These are phyloP conservation scores for Pinus tabuliformis DNA, from an alignment of 75 land plant species.

Conservation along the genomic window DNA sequence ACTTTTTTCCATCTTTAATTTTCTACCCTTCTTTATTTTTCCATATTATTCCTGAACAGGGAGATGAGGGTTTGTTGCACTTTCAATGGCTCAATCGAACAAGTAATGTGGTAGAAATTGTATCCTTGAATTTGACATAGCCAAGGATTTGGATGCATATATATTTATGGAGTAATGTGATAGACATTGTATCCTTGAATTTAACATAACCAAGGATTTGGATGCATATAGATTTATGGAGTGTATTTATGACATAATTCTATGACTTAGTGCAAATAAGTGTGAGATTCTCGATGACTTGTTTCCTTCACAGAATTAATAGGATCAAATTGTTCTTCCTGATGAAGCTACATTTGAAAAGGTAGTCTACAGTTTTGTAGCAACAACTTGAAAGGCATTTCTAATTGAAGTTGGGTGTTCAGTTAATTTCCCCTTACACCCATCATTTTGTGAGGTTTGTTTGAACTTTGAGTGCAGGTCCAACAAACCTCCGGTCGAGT, in stretches of 20 bases:
- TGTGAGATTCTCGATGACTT: conserved; percentile 13
- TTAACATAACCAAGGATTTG: background rate
- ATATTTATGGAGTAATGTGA: conserved; percentile 15
- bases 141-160: background rate
- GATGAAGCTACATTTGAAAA: conserved; percentile 95
- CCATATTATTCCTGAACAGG: conserved; percentile 32
- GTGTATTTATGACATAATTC: background rate
- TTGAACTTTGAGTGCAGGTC: conserved; percentile 76
- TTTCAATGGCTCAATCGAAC: conserved; percentile 87
- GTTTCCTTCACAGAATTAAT: conserved; percentile 12
- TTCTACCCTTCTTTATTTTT: background rate
- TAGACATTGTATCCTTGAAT: conserved; percentile 85
- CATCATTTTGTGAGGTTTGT: background rate
- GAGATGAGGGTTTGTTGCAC: conserved; percentile 83
- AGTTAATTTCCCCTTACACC: background rate
- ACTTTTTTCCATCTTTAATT: background rate
- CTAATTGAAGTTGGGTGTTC: background rate
- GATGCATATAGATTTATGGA: background rate
- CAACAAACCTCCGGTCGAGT: conserved; percentile 83
- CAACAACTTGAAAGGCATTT: conserved; percentile 2
- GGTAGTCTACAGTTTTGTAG: conserved; percentile 38
- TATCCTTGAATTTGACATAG: conserved; percentile 50
- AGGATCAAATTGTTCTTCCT: conserved; percentile 92
- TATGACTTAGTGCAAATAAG: background rate
- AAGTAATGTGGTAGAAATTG: conserved; percentile 64